Evolutionary conservation across 306 rosid genomes (phyloP).

Genomic region (Cicer bijugum): DNA sequence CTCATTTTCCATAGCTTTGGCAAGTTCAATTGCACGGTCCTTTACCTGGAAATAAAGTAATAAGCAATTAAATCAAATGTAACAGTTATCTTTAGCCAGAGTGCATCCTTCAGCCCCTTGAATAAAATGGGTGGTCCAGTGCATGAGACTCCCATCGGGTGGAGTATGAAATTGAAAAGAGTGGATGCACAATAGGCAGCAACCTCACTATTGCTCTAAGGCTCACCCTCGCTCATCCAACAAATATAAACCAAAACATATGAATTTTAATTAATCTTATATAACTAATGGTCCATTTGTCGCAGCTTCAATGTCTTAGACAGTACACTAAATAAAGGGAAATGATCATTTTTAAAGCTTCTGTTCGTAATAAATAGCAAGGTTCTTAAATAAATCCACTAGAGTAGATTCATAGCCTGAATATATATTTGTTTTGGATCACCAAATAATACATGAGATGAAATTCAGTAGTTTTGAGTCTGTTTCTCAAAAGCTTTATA

Average conservation of each 20-base stretch:
- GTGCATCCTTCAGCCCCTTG: background rate
- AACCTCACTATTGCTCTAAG: too few relatives aligned
- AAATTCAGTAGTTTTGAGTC: background rate
- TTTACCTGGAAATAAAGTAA: conserved; percentile 67
- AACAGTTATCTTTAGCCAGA: background rate
- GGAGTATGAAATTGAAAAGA: too few relatives aligned
- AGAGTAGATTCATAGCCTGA: background rate
- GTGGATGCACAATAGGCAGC: too few relatives aligned
- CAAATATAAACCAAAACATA: background rate
- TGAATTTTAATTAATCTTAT: background rate
- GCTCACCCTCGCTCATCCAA: background rate
- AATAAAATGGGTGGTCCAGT: background rate
- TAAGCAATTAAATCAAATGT: conserved; percentile 33
- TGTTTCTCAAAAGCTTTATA: background rate
- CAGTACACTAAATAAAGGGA: background rate
- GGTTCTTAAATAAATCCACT: too few relatives aligned
- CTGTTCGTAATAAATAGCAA: too few relatives aligned
- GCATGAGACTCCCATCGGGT: too few relatives aligned
- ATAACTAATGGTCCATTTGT: background rate
- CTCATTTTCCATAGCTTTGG: conserved; percentile 91
- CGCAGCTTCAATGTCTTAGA: background rate
- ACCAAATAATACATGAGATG: background rate
- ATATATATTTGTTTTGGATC: background rate
- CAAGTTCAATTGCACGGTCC: conserved; percentile 73
- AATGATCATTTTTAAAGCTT: too few relatives aligned